A percentile compares a stretch with the other conserved stretches of the same genome.
These are phyloP conservation scores for Penicillium diatomitis DNA, from an alignment of 495 filamentous ascomycete species.

Conservation along the genomic window DNA sequence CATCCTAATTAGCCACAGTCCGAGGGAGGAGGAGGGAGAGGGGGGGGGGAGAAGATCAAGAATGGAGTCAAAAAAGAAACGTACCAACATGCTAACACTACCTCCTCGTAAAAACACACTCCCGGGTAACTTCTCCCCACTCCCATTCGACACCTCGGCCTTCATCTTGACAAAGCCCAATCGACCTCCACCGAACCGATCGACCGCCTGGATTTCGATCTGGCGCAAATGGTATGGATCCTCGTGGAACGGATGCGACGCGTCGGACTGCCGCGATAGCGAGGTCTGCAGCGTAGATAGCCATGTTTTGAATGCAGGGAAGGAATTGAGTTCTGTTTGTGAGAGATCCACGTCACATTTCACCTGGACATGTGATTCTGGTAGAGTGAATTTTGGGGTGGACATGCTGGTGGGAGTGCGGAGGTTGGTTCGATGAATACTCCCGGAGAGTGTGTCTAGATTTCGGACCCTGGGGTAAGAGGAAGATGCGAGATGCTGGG, in stretches of 20 bases:
- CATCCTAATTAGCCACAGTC: not conserved
- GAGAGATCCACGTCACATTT: constrained; percentile 50
- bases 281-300: constrained; percentile 55
- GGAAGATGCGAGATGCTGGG: not conserved
- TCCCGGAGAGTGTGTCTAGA: no score
- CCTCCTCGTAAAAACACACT: constrained; percentile 73
- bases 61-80: constrained; percentile 5
- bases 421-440: no score
- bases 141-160: constrained; percentile 52
- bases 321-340: constrained; percentile 54
- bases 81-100: constrained; percentile 72
- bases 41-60: not conserved
- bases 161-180: constrained; percentile 75
- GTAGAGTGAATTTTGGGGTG: constrained; percentile 16
- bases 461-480: not conserved
- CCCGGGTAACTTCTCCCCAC: constrained; percentile 61
- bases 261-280: constrained; percentile 49
- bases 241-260: constrained; percentile 59
- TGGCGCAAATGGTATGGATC: constrained; percentile 61
- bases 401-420: not conserved
- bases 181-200: constrained; percentile 55
- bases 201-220: constrained; percentile 65
- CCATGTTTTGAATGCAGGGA: constrained; percentile 69
- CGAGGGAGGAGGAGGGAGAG: not conserved
- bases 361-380: constrained; percentile 31